Evolutionary conservation across 148 eudicot species (phyloP), one percentile per base, ranked within the genome.

Genomic region (Camellia sinensis): DNA sequence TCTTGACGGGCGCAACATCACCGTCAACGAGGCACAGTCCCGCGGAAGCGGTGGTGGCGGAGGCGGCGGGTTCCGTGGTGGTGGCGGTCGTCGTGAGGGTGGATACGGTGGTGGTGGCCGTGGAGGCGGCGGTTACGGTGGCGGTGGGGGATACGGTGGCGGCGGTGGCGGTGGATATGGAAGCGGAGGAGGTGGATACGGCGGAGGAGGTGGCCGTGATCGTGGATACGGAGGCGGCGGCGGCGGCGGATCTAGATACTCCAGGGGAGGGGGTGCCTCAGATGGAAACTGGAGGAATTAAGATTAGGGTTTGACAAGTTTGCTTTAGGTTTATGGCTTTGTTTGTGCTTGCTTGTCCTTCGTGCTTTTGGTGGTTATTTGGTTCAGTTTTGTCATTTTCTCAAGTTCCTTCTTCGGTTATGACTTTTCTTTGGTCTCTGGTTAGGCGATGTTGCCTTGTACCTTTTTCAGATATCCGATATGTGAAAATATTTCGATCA

Each of bases 201-300:
- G 71, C 18, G 80, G 78, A 3, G 81, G 83, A 1, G 78, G 85
- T 6, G 78, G 85, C 0, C 73, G 82, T 6, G 75, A 76, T 1
- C 78, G 89, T 22, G 79, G 81, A 0, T 68, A 75, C 0, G 83
- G 85, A 0, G 75, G 74, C 5, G 76, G 85, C 0, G 76, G 80
- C 0, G 59, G 82, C 0, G 78, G 81, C 0, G 84, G 85, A 0
- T 12, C 70, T 21, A 61, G 77, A 44, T 73, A 73, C 63, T 56
- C 46, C 48, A 71, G 17, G 75, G 82, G 6, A 19, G 84, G 86
- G 7, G 88, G 89, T 8, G 78, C 77, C 76, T 80, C 83, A 2
- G 93, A 83, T 3, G 90, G 93, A 0, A 83, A 40, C 84, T 91
- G 94, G 92, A 89, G 92, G 81, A 85, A 44, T 80, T 88, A 88